Evolutionary conservation across 164 flowering plant genomes (phyloP), one percentile per base, ranked within the genome.

Genomic region (Stephania cephalantha): DNA sequence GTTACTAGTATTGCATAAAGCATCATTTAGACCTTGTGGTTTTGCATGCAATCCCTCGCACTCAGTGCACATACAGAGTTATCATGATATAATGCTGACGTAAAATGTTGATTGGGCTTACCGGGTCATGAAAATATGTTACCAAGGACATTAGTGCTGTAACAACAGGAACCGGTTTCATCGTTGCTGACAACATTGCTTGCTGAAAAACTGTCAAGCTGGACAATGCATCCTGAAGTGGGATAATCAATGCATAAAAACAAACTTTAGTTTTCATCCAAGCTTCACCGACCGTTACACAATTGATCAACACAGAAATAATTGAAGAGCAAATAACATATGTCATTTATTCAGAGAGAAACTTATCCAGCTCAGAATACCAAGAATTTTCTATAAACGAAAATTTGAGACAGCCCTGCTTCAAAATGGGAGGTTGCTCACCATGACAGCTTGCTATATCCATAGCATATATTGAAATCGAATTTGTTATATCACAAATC

Each of bases 121-220:
- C 99, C 77, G 90, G 84, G 83, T 88, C 78, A 17, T 83, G 90
- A 78, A 75, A 87, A 78, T 84, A 93, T 22, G 96, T 90, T 70
- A 88, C 80, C 85, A 92, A 83, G 17, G 99, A 93, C 31, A 86
- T 75, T 71, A 82, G 80, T 46, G 98, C 96, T 61, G 88, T 73
- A 71, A 84, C 84, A 77, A 92, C 87, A 79, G 99, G 85, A 78
- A 92, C 70, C 52, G 98, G 97, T 81, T 87, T 92, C 20, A 88
- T 87, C 12, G 85, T 69, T 66, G 88, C 82, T 76, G 95, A 92
- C 76, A 95, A 76, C 81, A 93, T 55, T 30, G 89, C 87, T 84
- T 92, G 97, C 79, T 84, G 86, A 84, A 95, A 89, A 31, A 81
- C 82, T 44, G 91, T 82, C 73, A 82, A 68, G 73, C 85, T 78